Conservation (phyloP, 768 basidiomycete genomes). For the Suillus variegatus region DNA sequence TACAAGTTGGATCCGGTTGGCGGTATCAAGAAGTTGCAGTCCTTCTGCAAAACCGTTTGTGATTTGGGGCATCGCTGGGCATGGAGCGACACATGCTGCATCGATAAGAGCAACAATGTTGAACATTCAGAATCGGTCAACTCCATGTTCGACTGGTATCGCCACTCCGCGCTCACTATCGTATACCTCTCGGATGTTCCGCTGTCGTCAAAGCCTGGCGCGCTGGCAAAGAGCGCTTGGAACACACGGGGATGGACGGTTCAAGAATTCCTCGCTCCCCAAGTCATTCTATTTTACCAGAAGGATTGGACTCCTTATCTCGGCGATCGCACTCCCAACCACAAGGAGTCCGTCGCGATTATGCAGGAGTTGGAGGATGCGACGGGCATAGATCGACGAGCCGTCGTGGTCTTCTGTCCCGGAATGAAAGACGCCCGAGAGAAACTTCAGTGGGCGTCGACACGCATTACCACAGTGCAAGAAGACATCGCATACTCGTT, state of each 20-base stretch:
- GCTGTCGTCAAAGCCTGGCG: not conserved
- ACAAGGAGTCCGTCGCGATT: not conserved
- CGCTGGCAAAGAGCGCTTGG: not conserved
- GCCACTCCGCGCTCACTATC: too few relatives aligned
- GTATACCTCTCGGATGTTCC: too few relatives aligned
- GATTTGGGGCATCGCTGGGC: too few relatives aligned
- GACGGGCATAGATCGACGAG: not conserved
- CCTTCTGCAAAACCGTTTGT: too few relatives aligned
- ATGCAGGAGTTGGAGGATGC: not conserved
- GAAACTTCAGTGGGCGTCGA: not conserved
- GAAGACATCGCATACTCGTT: not conserved
- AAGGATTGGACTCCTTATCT: not conserved
- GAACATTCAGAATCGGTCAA: not conserved
- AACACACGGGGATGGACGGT: constrained; percentile 8
- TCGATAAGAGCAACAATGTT: too few relatives aligned
- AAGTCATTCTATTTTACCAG: not conserved
- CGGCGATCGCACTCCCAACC: not conserved
- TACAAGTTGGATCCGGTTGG: too few relatives aligned
- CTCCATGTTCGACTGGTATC: constrained; percentile 13
- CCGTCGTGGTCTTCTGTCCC: not conserved
- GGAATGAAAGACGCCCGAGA: not conserved
- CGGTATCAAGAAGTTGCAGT: too few relatives aligned
- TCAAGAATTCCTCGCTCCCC: constrained; percentile 10
- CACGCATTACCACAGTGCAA: not conserved
- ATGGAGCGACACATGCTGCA: too few relatives aligned